Percentiles rank a stretch among this genome's conserved stretches.
These are phyloP conservation scores for Toxicodendron radicans DNA, from an alignment of 345 rosid species.

Conservation along the genomic window DNA sequence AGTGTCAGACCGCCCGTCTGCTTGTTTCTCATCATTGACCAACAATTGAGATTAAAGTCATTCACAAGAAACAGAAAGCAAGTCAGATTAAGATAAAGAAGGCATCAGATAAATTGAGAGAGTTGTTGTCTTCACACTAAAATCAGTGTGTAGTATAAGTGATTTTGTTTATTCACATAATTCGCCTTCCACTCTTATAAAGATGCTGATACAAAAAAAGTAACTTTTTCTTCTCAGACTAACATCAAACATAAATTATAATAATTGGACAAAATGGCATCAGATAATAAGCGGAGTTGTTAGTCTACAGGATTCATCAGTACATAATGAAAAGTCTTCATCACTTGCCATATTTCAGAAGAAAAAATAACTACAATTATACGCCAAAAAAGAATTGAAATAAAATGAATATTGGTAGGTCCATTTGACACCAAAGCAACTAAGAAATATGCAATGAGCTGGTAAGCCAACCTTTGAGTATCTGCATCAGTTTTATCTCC, in stretches of 20 bases:
- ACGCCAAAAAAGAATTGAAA: no score
- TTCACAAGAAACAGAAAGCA: neutral
- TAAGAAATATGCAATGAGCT: slow-evolving; percentile 44
- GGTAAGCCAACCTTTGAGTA: slow-evolving; percentile 57
- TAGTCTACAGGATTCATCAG: slow-evolving; percentile 44
- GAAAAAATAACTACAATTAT: neutral
- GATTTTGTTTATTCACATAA: slow-evolving; percentile 44
- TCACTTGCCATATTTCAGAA: slow-evolving; percentile 38
- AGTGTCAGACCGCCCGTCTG: slow-evolving; percentile 95
- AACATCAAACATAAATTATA: neutral
- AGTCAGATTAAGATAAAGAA: neutral
- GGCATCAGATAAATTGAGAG: slow-evolving; percentile 66
- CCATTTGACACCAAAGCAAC: slow-evolving; percentile 63
- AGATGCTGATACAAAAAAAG: neutral
- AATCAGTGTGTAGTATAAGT: slow-evolving; percentile 53
- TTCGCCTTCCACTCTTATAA: slow-evolving; percentile 32
- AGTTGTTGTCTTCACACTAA: slow-evolving; percentile 41
- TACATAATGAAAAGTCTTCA: slow-evolving; percentile 49
- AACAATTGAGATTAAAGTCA: no score
- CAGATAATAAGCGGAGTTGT: slow-evolving; percentile 60
- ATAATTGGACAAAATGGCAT: slow-evolving; percentile 24
- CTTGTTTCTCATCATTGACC: slow-evolving; percentile 64
- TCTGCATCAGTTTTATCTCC: slow-evolving; percentile 59
- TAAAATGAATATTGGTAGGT: slow-evolving; percentile 35
- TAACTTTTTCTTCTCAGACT: neutral